Evolutionary conservation across 805 yeast genomes (phyloP), one percentile per base, ranked within the genome.

Genomic region (Wickerhamomyces bisporus): DNA sequence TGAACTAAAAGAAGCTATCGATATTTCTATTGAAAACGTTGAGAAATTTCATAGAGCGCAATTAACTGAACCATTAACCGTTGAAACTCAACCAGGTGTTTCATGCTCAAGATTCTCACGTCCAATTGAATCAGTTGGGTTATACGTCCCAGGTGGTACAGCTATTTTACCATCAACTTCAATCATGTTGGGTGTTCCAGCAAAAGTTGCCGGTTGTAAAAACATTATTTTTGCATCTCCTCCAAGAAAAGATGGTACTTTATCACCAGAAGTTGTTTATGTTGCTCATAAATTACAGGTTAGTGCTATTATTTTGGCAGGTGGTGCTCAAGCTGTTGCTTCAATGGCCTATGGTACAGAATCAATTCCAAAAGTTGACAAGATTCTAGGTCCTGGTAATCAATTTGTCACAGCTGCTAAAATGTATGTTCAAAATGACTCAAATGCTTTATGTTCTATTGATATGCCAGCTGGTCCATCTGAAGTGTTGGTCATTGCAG

Each of bases 391-490:
- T 34, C 99, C 99, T 18, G 99, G 99, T 43, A 93, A 93, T 67
- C 99, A 93, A 68, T 93, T 93, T 60, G 99, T 93, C 37, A 93
- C 99, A 15, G 98, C 98, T 30, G 99, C 98, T 30, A 93, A 93
- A 71, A 93, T 93, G 99, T 69, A 83, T 58, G 93, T 94, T 36
- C 93, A 91, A 53, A 94, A 93, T 56, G 98, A 93, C 58, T 85
- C 96, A 1, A 82, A 81, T 45, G 98, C 98, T 7, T 68, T 89
- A 55, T 93, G 96, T 58, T 85, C 96, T 14, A 93, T 93, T 50
- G 99, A 93, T 62, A 91, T 93, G 98, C 99, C 99, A 35, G 99
- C 99, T 19, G 99, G 99, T 9, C 99, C 99, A 21, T 85, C 95
- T 36, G 99, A 93, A 65, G 99, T 93, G 18, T 71, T 93, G 42